A percentile compares a stretch with the other conserved stretches of the same genome.
These are phyloP conservation scores for Mortierella sp. DNA, from an alignment of 371 early-diverging fungal genomes.

Conservation along the genomic window DNA sequence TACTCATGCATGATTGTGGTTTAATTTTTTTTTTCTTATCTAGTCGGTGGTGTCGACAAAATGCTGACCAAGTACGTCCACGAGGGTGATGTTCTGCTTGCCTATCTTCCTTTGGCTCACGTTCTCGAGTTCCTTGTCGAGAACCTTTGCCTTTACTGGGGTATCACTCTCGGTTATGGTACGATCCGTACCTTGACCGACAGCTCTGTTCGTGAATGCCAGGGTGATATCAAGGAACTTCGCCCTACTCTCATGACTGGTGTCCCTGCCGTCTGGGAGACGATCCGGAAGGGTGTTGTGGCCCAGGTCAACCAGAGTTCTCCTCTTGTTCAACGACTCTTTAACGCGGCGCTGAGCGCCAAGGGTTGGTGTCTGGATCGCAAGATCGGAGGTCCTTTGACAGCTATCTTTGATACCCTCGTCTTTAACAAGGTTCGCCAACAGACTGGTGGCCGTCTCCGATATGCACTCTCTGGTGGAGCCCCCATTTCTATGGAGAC, in stretches of 20 bases:
- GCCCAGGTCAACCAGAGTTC: slow-evolving; percentile 70
- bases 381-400: slow-evolving; percentile 27
- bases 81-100: slow-evolving; percentile 75
- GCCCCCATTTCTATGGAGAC: slow-evolving; percentile 91
- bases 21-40: not conserved
- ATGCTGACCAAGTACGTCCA: slow-evolving; percentile 55
- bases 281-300: slow-evolving; percentile 87
- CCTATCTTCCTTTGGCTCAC: slow-evolving; percentile 96
- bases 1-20: not conserved
- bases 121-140: slow-evolving; percentile 88
- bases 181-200: slow-evolving; percentile 84
- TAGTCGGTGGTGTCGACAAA: slow-evolving; percentile 64
- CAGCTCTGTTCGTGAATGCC: slow-evolving; percentile 88
- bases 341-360: slow-evolving; percentile 74
- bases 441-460: slow-evolving; percentile 92
- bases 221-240: slow-evolving; percentile 93
- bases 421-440: slow-evolving; percentile 91
- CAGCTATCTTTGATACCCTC: slow-evolving; percentile 77
- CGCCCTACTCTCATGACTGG: slow-evolving; percentile 94
- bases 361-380: slow-evolving; percentile 76
- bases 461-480: slow-evolving; percentile 92
- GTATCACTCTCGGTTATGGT: slow-evolving; percentile 87
- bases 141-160: slow-evolving; percentile 73
- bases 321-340: slow-evolving; percentile 73
- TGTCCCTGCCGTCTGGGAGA: slow-evolving; percentile 95